A percentile compares a stretch with the other conserved stretches of the same genome.
phyloP scores from a whole-genome alignment of 192 early-diverging fungal species.

The Ambispora gerdemannii region DNA sequence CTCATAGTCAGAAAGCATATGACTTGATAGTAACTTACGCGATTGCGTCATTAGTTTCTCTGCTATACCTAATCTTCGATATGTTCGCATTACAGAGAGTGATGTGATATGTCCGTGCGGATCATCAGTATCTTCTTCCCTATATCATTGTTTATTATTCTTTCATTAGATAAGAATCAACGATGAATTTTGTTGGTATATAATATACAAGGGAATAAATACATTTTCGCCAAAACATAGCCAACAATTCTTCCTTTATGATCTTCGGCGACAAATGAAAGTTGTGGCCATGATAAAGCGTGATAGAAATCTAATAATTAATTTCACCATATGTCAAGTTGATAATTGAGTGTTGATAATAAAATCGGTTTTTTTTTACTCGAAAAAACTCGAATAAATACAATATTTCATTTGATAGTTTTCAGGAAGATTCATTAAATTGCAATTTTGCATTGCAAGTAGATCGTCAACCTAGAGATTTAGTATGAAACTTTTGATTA shows the following conservation, averaged over 20 bases:
- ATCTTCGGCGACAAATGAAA: conserved; percentile 94
- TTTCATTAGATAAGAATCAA: no score
- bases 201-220: conserved; percentile 29
- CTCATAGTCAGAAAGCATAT: neutral
- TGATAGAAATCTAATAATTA: conserved; percentile 70
- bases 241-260: conserved; percentile 89
- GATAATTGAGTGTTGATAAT: neutral
- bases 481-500: neutral
- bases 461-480: conserved; percentile 71
- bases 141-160: no score
- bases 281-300: conserved; percentile 79
- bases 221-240: conserved; percentile 98
- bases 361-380: no score
- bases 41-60: conserved; percentile 95
- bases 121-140: conserved; percentile 80
- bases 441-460: conserved; percentile 95
- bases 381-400: conserved; percentile 35
- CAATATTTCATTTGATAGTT: conserved; percentile 99
- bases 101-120: conserved; percentile 96
- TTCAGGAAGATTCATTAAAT: conserved; percentile 95
- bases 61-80: conserved; percentile 93
- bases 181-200: conserved; percentile 16
- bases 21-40: conserved; percentile 49
- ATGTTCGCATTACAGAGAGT: conserved; percentile 94
- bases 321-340: neutral